Conservation (phyloP, 495 filamentous ascomycete species). For the Jackrogersella multiformis region DNA sequence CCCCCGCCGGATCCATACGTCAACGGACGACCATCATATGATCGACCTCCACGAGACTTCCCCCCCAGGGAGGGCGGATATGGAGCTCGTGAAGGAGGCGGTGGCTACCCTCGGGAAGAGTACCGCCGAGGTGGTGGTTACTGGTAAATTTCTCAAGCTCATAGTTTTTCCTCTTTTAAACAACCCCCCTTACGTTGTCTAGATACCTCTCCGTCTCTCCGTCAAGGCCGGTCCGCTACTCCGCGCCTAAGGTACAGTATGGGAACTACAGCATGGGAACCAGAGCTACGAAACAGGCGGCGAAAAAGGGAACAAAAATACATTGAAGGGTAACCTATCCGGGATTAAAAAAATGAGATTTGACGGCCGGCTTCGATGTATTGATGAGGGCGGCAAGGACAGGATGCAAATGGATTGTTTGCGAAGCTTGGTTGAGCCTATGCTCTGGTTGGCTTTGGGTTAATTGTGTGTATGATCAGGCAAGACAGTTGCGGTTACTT, state of each 20-base stretch:
- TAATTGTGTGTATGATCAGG: slow-evolving; percentile 41
- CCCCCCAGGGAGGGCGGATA: slow-evolving; percentile 62
- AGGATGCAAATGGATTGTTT: slow-evolving; percentile 18
- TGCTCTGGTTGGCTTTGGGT: slow-evolving; percentile 32
- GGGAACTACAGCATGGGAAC: background rate
- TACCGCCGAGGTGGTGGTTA: slow-evolving; percentile 58
- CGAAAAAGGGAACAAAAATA: slow-evolving; percentile 19
- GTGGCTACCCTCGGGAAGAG: slow-evolving; percentile 55
- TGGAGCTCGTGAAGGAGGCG: slow-evolving; percentile 54
- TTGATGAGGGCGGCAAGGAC: slow-evolving; percentile 25
- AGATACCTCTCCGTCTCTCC: slow-evolving; percentile 37
- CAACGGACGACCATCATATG: slow-evolving; percentile 69
- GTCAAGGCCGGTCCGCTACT: slow-evolving; percentile 8
- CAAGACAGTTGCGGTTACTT: slow-evolving; percentile 31
- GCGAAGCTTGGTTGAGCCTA: slow-evolving; percentile 27
- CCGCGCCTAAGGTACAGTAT: slow-evolving; percentile 7
- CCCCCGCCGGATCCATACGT: slow-evolving; percentile 70
- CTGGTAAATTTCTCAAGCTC: slow-evolving; percentile 49
- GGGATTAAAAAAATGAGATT: slow-evolving; percentile 17
- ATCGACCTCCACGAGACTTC: slow-evolving; percentile 65
- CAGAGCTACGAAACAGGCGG: slow-evolving; percentile 18
- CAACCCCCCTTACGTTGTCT: slow-evolving; percentile 48
- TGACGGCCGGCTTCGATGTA: slow-evolving; percentile 25
- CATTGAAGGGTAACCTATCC: slow-evolving; percentile 16
- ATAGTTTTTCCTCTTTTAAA: slow-evolving; percentile 37